A percentile compares a stretch with the other conserved stretches of the same genome.
phyloP scores from a whole-genome alignment of 1,284 basidiomycete species.

The Cystobasidiaceae sp. region DNA sequence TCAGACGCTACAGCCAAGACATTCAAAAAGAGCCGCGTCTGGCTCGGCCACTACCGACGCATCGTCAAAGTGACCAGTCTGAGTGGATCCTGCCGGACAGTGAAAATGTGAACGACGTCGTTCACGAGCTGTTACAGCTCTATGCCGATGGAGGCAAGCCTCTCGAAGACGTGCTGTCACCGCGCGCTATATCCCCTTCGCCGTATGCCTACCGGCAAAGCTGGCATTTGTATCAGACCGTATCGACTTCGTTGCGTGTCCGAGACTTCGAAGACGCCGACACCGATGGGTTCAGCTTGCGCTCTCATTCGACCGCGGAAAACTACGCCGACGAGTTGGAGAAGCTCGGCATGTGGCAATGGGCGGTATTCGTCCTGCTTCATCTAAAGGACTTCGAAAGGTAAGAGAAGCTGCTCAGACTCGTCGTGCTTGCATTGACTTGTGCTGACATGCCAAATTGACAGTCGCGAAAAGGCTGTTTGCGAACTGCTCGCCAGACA shows the following conservation, averaged over 20 bases:
- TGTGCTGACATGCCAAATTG: background rate
- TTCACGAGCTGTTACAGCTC: slow-evolving; percentile 78
- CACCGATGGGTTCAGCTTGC: slow-evolving; percentile 66
- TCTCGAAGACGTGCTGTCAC: slow-evolving; percentile 54
- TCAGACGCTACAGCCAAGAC: slow-evolving; percentile 59
- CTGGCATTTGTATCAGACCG: slow-evolving; percentile 88
- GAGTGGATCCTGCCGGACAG: slow-evolving; percentile 47
- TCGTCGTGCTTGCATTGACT: background rate
- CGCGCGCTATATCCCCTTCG: slow-evolving; percentile 69
- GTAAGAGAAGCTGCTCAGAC: slow-evolving; percentile 52
- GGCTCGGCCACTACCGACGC: slow-evolving; percentile 65
- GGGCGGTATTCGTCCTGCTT: slow-evolving; percentile 81
- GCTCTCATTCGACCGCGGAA: slow-evolving; percentile 73
- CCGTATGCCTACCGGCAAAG: slow-evolving; percentile 74
- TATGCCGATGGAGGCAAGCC: slow-evolving; percentile 52
- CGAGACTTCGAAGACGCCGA: slow-evolving; percentile 75
- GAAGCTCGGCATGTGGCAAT: slow-evolving; percentile 69
- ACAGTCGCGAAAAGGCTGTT: slow-evolving; percentile 69
- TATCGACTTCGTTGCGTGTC: slow-evolving; percentile 72
- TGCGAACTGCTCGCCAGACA: slow-evolving; percentile 73
- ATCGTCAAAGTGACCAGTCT: slow-evolving; percentile 45
- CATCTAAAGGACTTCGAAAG: slow-evolving; percentile 74
- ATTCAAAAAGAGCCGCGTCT: slow-evolving; percentile 32
- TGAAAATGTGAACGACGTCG: slow-evolving; percentile 55
- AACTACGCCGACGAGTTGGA: slow-evolving; percentile 86